These are phyloP conservation scores for Flaveria linearis DNA, from an alignment of 129 eudicot genomes.

Conservation along the genomic window DNA sequence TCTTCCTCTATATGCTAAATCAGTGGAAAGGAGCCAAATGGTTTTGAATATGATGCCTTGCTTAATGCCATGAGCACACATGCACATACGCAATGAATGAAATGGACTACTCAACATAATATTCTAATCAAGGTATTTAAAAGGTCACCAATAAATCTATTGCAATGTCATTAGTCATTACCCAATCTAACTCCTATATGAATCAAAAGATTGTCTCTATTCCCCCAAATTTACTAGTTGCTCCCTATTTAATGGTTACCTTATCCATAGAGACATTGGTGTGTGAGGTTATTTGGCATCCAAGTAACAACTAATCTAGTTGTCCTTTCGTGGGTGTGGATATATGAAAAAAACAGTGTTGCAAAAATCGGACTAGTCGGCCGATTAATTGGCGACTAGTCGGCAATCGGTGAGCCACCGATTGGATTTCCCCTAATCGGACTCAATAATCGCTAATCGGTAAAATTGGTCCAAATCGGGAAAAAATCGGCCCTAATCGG, in stretches of 20 bases:
- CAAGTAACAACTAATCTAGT: too few relatives aligned
- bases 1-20: slow-evolving; percentile 14
- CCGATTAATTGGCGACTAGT: too few relatives aligned
- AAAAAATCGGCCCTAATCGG: too few relatives aligned
- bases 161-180: neutral
- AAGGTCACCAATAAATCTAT: neutral
- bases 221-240: neutral
- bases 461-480: too few relatives aligned
- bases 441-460: too few relatives aligned
- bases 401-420: too few relatives aligned
- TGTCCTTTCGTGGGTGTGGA: too few relatives aligned
- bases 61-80: neutral
- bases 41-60: neutral
- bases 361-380: too few relatives aligned
- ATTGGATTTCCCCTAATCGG: too few relatives aligned
- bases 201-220: neutral
- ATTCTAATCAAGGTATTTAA: neutral
- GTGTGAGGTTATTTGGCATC: neutral
- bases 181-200: slow-evolving; percentile 12
- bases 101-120: neutral
- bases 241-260: neutral
- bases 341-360: too few relatives aligned
- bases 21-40: slow-evolving; percentile 1
- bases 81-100: neutral
- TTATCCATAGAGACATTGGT: neutral